Evolutionary conservation across 2,329 filamentous ascomycete genomes (phyloP).

Genomic region (Pestalotiopsis sp.): DNA sequence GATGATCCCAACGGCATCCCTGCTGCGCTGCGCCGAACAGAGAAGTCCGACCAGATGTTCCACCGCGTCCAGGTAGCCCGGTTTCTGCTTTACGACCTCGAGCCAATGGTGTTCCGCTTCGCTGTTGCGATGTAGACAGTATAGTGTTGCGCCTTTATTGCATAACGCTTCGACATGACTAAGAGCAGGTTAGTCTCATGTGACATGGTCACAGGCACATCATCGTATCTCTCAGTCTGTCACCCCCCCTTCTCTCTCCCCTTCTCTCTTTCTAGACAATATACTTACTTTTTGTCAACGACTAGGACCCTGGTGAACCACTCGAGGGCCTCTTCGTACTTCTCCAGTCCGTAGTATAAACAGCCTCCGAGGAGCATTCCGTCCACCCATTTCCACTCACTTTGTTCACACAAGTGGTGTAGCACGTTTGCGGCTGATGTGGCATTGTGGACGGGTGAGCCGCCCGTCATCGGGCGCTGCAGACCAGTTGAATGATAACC

Average conservation of each 20-base stretch:
- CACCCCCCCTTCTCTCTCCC: too few relatives aligned
- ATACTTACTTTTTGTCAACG: constrained; percentile 57
- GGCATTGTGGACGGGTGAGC: constrained; percentile 58
- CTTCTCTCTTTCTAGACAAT: background rate
- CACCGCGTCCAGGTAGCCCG: constrained; percentile 90
- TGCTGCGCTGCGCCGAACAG: constrained; percentile 78
- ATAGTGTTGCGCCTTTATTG: constrained; percentile 86
- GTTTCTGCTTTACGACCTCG: constrained; percentile 78
- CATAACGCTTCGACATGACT: constrained; percentile 92
- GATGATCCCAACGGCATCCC: constrained; percentile 86
- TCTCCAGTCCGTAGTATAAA: constrained; percentile 85
- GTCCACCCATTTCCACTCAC: constrained; percentile 86
- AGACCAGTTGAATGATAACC: constrained; percentile 18
- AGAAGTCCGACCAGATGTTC: constrained; percentile 91
- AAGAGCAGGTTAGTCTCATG: constrained; percentile 20
- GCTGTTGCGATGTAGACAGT: constrained; percentile 78
- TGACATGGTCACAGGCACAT: constrained; percentile 4
- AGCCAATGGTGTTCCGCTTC: constrained; percentile 89
- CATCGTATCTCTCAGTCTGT: too few relatives aligned
- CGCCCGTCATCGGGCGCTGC: constrained; percentile 25
- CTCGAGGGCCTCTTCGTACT: constrained; percentile 75
- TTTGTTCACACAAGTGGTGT: constrained; percentile 75
- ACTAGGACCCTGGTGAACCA: constrained; percentile 71
- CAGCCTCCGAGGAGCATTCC: constrained; percentile 92
- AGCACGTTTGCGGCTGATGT: constrained; percentile 72